Evolutionary conservation across 495 filamentous ascomycete species (phyloP), one percentile per base, ranked within the genome.

Genomic region (Penicillium ucsense): DNA sequence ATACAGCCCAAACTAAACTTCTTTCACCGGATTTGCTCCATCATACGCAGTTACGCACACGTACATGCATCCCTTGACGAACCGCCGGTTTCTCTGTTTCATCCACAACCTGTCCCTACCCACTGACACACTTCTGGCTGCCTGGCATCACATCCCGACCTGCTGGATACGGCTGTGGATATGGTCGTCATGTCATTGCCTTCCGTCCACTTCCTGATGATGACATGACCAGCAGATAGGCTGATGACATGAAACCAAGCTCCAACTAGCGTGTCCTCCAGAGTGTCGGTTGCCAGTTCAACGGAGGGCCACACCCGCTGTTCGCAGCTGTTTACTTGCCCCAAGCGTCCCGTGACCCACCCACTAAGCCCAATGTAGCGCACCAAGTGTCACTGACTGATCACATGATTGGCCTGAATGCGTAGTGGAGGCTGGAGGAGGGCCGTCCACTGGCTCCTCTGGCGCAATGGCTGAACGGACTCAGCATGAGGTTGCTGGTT

Each of bases 311-410:
- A 30, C 30, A 35, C 44, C 47, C 12, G 35, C 47, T 43, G 55
- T 55, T 59, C 51, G 49, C 56, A 47, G 59, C 46, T 68, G 64
- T 71, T 71, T 71, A 68, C 59, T 51, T 65, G 52, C 45, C 54
- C 47, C 54, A 51, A 58, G 54, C 56, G 53, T 53, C 58, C 48
- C 55, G 47, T 52, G 64, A 64, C 62, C 59, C 46, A 7, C 50
- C 29, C n/a, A 1, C 63, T 64, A 66, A 38, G 48, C 54, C 53
- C 55, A 52, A 54, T 65, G 48, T 55, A 47, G 49, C 53, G 55
- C 59, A 50, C 52, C 64, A 20, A 57, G 56, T 30, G 45, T 31
- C 20, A 3, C 10, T n/a, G 5, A 3, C 32, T 31, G 8, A 31
- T 1, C 31, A 12, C 38, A 5, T 56, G 43, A 59, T 59, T 59